Evolutionary conservation across 495 filamentous ascomycete species (phyloP).

Genomic region (Aspergillus bertholletiae): DNA sequence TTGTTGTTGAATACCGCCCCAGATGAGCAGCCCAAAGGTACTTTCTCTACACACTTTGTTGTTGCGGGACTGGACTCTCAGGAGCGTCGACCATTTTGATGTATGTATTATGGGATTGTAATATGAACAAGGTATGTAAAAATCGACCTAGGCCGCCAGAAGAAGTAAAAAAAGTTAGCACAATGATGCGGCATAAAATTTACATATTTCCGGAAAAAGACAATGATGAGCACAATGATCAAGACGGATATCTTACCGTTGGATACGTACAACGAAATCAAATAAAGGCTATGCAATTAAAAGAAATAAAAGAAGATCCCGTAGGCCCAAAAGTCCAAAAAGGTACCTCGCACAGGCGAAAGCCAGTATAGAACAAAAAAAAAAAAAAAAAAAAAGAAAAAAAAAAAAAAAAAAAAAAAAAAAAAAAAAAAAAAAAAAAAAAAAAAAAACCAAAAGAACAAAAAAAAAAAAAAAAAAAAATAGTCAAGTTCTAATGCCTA

Average conservation of each 20-base stretch:
- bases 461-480: background rate
- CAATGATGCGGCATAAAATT: conserved; percentile 1
- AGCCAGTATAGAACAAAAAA: background rate
- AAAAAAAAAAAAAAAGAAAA: background rate
- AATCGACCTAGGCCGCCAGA: background rate
- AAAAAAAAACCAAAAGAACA: too few relatives aligned
- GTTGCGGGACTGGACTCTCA: conserved; percentile 29
- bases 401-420: background rate
- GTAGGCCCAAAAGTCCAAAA: background rate
- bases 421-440: background rate
- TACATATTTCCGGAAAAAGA: conserved; percentile 7
- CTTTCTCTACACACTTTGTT: conserved; percentile 36
- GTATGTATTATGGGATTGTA: background rate
- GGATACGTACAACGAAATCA: background rate
- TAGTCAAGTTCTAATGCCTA: conserved; percentile 1
- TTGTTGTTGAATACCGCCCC: conserved; percentile 11
- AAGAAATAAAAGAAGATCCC: background rate
- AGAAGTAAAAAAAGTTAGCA: conserved; percentile 3
- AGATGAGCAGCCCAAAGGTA: conserved; percentile 14
- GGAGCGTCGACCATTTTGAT: conserved; percentile 32
- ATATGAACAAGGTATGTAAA: background rate
- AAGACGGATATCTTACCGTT: conserved; percentile 1
- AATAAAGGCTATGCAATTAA: background rate
- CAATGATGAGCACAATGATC: background rate
- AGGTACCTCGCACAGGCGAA: background rate